These are phyloP conservation scores for Saccharomyces pastorianus DNA, from an alignment of 1,139 yeast genomes.

Conservation along the genomic window DNA sequence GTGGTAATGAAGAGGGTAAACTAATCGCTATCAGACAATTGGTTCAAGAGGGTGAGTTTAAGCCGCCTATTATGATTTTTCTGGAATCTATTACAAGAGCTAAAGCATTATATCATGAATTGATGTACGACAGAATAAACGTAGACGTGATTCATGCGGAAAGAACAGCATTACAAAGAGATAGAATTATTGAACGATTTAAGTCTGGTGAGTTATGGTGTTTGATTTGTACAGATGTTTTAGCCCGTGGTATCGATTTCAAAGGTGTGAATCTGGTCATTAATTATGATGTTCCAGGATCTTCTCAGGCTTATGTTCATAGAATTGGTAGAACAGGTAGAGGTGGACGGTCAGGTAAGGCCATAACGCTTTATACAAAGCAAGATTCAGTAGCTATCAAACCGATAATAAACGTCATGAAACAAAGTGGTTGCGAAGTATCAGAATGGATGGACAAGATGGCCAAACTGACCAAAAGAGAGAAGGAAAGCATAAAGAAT, in stretches of 20 bases:
- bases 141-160: slow-evolving; percentile 97
- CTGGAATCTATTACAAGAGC: slow-evolving; percentile 90
- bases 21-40: slow-evolving; percentile 83
- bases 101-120: slow-evolving; percentile 86
- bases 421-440: slow-evolving; percentile 72
- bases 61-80: slow-evolving; percentile 89
- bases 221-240: slow-evolving; percentile 88
- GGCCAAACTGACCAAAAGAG: slow-evolving; percentile 59
- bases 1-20: slow-evolving; percentile 94
- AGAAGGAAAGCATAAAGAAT: slow-evolving; percentile 56
- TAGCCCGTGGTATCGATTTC: slow-evolving; percentile 95
- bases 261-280: slow-evolving; percentile 91
- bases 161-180: slow-evolving; percentile 83
- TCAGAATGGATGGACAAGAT: slow-evolving; percentile 78
- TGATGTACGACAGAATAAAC: slow-evolving; percentile 80
- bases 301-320: slow-evolving; percentile 92
- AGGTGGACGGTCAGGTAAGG: slow-evolving; percentile 79
- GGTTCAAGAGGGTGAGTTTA: slow-evolving; percentile 75
- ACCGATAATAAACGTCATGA: slow-evolving; percentile 91
- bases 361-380: slow-evolving; percentile 88
- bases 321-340: slow-evolving; percentile 98
- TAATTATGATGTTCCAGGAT: slow-evolving; percentile 92
- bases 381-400: slow-evolving; percentile 72
- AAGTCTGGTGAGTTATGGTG: slow-evolving; percentile 92
- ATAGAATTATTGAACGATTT: slow-evolving; percentile 73